Evolutionary conservation across 2,329 filamentous ascomycete genomes (phyloP), one percentile per base, ranked within the genome.

Genomic region (Dactylella cylindrospora): DNA sequence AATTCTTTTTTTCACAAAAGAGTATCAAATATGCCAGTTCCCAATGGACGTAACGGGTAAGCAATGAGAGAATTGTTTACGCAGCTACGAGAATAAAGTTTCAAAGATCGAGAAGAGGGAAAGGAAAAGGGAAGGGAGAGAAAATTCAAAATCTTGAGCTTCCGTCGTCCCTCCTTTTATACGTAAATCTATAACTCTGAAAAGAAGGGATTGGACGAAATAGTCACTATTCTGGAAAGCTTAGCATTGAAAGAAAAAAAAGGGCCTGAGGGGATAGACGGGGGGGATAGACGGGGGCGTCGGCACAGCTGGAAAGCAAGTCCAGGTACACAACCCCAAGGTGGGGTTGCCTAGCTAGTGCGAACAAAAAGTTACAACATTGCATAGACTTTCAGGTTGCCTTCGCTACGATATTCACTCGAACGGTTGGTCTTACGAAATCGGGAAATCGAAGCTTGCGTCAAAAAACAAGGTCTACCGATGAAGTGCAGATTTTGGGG

Each of bases 21-120:
- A 26, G 47, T 22, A 47, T 49, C 47, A 54, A 62, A n/a, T n/a
- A n/a, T 62, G 57, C 40, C 57, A 50, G 51, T 47, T 54, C 49
- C 45, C 57, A 26, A 43, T 47, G 57, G 44, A 62, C 49, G 39
- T 20, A 44, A 44, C 15, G 45, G 31, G 52, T 39, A 49, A 32
- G 35, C 13, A 43, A 38, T 22, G 22, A 41, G 40, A 6, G 15
- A 33, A 7, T 31, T 25, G 32, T 53, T 8, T 38, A 38, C 33
- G 15, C 36, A 40, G 35, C 35, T 35, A 13, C 5, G n/a, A 15
- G 32, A 38, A 15, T 4, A 3, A 38, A 23, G 36, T 15, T 22
- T 9, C 15, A n/a, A n/a, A n/a, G n/a, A n/a, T n/a, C n/a, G n/a
- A n/a, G n/a, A n/a, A n/a, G 19, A 23, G 17, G 6, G 10, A 12